phyloP scores from a whole-genome alignment of 1,284 basidiomycete species.

The Ganoderma resinaceum region DNA sequence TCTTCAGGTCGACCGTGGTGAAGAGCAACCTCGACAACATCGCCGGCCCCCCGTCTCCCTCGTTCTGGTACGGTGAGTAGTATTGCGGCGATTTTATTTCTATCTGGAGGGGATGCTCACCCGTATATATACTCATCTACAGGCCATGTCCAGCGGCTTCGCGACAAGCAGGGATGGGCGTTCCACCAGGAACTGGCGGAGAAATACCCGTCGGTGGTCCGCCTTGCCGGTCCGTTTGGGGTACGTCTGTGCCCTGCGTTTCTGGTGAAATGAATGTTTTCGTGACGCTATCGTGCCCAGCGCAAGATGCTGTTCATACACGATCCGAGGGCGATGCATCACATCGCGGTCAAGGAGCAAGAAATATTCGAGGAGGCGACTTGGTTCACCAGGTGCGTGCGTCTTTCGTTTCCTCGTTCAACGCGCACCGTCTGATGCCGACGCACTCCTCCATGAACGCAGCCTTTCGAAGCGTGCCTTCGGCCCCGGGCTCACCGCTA shows the following conservation, averaged over 20 bases:
- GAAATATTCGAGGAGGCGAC: conserved; percentile 37
- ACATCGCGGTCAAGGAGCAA: conserved; percentile 42
- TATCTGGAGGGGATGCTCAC: not conserved
- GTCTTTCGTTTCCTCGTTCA: not conserved
- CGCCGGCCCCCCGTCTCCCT: conserved; percentile 19
- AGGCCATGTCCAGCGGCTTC: conserved; percentile 29
- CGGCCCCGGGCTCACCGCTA: conserved; percentile 19
- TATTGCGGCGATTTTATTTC: not conserved
- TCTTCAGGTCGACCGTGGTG: conserved; percentile 11
- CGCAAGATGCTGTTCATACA: conserved; percentile 34
- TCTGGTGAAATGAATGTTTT: not conserved
- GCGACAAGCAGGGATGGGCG: conserved; percentile 22
- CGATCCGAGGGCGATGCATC: conserved; percentile 39
- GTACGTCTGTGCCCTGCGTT: conserved; percentile 6
- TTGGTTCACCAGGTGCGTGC: conserved; percentile 25
- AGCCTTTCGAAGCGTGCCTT: conserved; percentile 6
- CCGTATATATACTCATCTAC: not conserved
- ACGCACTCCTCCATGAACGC: not conserved
- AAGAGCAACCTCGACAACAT: conserved; percentile 25
- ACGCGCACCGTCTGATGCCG: not conserved
- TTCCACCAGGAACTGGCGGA: conserved; percentile 29
- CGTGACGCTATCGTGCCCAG: conserved; percentile 10
- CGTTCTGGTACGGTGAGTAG: conserved; percentile 21
- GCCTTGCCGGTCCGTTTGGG: conserved; percentile 25
- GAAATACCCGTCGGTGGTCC: conserved; percentile 32